These are phyloP conservation scores for Dispira parvispora DNA, from an alignment of 192 early-diverging fungal species.

Conservation along the genomic window DNA sequence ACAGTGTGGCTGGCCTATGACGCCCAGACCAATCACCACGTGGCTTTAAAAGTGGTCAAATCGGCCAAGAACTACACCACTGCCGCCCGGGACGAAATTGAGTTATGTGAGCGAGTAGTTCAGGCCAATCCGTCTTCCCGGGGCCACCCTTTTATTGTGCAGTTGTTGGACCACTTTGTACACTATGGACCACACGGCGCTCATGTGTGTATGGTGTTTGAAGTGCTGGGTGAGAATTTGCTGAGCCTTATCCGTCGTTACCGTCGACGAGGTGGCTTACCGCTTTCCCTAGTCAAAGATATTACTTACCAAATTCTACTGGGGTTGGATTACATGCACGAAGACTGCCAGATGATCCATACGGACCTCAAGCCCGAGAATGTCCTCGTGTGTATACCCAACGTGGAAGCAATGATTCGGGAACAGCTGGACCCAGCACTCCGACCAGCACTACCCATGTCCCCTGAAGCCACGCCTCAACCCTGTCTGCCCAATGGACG, in stretches of 20 bases:
- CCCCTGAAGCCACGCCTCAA: neutral
- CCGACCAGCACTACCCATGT: neutral
- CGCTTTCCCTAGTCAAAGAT: conserved; percentile 71
- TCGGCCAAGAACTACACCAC: conserved; percentile 89
- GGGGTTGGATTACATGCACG: conserved; percentile 88
- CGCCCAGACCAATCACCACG: conserved; percentile 50
- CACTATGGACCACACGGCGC: conserved; percentile 74
- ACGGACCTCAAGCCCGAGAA: conserved; percentile 98
- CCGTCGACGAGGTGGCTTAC: conserved; percentile 61
- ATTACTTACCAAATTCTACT: conserved; percentile 79
- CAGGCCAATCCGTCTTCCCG: conserved; percentile 9
- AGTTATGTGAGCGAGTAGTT: conserved; percentile 47
- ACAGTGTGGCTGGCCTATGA: conserved; percentile 93
- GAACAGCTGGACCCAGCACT: conserved; percentile 17
- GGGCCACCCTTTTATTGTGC: conserved; percentile 43
- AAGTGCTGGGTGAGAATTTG: conserved; percentile 90
- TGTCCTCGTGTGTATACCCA: conserved; percentile 77
- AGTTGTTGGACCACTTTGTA: conserved; percentile 85
- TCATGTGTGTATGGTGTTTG: conserved; percentile 96
- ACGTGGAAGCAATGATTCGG: conserved; percentile 64
- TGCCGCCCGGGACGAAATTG: conserved; percentile 90
- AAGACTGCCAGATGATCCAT: conserved; percentile 89
- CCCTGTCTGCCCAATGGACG: neutral
- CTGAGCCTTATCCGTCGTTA: conserved; percentile 74
- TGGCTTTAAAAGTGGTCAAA: conserved; percentile 96